Conservation (phyloP, 1,284 basidiomycete species). For the Cutaneotrichosporon sp. region DNA sequence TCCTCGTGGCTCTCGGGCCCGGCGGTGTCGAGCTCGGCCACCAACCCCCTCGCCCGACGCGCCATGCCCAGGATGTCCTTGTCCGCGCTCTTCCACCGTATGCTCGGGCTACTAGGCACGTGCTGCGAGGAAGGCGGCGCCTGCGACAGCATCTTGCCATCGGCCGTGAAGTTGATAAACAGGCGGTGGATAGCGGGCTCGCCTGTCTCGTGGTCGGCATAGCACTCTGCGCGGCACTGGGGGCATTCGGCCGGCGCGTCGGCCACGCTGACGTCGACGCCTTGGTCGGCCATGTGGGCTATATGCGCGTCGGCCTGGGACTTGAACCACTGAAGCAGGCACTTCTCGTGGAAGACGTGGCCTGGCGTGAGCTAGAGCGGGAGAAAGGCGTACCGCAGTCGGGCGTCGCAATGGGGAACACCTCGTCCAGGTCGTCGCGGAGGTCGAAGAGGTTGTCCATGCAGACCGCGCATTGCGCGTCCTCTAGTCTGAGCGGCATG, state of each 20-base stretch:
- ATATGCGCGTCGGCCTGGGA: slow-evolving; percentile 32
- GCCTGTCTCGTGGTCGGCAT: slow-evolving; percentile 39
- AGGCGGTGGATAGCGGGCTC: slow-evolving; percentile 38
- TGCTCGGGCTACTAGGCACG: background rate
- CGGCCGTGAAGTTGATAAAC: slow-evolving; percentile 38
- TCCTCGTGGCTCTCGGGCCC: slow-evolving; percentile 26
- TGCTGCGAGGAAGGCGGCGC: background rate
- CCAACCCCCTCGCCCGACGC: slow-evolving; percentile 32
- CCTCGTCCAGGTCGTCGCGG: slow-evolving; percentile 43
- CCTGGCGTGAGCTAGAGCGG: slow-evolving; percentile 29
- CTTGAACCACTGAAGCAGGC: slow-evolving; percentile 40
- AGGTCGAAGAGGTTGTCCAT: slow-evolving; percentile 43
- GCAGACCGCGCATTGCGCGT: slow-evolving; percentile 44
- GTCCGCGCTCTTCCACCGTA: slow-evolving; percentile 21
- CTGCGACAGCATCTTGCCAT: slow-evolving; percentile 1
- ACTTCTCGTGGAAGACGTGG: slow-evolving; percentile 48
- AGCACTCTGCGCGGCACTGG: slow-evolving; percentile 41
- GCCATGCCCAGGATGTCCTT: slow-evolving; percentile 34
- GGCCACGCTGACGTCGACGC: slow-evolving; percentile 20
- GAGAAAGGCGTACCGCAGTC: slow-evolving; percentile 45
- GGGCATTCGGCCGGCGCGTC: slow-evolving; percentile 46
- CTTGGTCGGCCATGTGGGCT: slow-evolving; percentile 19
- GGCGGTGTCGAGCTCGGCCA: slow-evolving; percentile 29
- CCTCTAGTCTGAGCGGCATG: slow-evolving; percentile 13
- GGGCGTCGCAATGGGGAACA: slow-evolving; percentile 36